These are phyloP conservation scores for Penicillium sp. DNA, from an alignment of 2,329 filamentous ascomycete genomes.

Conservation along the genomic window DNA sequence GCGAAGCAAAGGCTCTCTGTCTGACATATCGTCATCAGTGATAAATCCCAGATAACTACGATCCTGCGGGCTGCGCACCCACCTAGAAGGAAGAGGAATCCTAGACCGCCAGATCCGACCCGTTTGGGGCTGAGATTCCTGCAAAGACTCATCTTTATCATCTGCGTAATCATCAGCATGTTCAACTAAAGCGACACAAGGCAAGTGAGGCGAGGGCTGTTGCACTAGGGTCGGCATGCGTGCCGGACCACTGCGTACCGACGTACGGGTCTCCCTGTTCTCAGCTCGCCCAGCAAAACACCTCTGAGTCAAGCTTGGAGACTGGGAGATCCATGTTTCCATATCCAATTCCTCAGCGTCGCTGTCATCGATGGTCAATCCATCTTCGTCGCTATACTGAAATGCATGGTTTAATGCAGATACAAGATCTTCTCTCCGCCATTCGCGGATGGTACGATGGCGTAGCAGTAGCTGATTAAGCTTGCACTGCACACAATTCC, in stretches of 20 bases:
- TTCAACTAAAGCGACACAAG: neutral
- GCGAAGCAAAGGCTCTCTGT: neutral
- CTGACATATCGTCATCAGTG: neutral
- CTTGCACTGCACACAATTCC: conserved; percentile 11
- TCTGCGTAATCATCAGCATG: neutral
- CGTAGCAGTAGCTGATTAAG: neutral
- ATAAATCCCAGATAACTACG: neutral
- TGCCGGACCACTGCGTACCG: neutral
- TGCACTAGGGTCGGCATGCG: neutral
- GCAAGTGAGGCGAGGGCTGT: neutral
- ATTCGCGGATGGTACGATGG: neutral
- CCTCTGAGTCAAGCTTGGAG: neutral
- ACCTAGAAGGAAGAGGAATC: conserved; percentile 1
- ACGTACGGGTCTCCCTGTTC: neutral
- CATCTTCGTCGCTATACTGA: neutral
- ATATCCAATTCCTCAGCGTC: neutral
- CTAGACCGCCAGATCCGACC: neutral
- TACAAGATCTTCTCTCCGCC: neutral
- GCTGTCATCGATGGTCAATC: neutral
- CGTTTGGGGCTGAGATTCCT: neutral
- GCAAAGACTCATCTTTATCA: neutral
- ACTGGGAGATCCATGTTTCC: neutral
- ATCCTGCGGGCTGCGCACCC: neutral
- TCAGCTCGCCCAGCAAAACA: neutral
- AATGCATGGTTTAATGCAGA: neutral